These are phyloP conservation scores for Kodamaea kaohsiungensis DNA, from an alignment of 805 yeast genomes.

Conservation along the genomic window DNA sequence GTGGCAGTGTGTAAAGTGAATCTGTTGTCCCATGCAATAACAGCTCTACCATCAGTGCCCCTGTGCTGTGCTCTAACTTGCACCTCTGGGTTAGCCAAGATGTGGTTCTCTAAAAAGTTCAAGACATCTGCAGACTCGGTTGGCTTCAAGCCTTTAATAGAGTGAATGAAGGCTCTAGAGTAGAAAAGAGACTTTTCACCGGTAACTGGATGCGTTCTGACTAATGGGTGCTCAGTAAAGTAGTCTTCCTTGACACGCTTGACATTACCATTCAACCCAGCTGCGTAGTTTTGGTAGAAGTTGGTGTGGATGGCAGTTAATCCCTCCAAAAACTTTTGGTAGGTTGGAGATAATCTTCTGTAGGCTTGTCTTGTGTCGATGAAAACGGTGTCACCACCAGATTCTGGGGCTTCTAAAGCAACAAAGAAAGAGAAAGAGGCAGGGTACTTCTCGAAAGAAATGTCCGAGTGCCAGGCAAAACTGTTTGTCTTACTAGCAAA, in stretches of 20 bases:
- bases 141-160: constrained; percentile 24
- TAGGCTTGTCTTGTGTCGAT: constrained; percentile 28
- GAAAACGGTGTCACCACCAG: constrained; percentile 31
- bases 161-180: constrained; percentile 22
- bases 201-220: constrained; percentile 31
- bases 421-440: constrained; percentile 26
- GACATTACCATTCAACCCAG: constrained; percentile 14
- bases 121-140: constrained; percentile 23
- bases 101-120: constrained; percentile 23
- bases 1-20: constrained; percentile 23
- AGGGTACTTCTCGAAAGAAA: constrained; percentile 26
- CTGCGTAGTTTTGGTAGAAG: constrained; percentile 21
- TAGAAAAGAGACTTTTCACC: constrained; percentile 25
- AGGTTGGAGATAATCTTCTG: constrained; percentile 23
- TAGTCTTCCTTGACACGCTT: constrained; percentile 21
- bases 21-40: constrained; percentile 30
- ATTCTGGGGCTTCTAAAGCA: constrained; percentile 26
- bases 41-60: constrained; percentile 24
- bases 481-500: constrained; percentile 16
- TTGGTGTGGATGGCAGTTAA: constrained; percentile 26
- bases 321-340: constrained; percentile 22
- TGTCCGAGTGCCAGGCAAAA: constrained; percentile 26
- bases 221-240: constrained; percentile 28
- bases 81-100: constrained; percentile 23
- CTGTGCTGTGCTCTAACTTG: constrained; percentile 27